phyloP scores from a whole-genome alignment of 139 green algal genomes.

The Auxenochlorella pyrenoidosa region DNA sequence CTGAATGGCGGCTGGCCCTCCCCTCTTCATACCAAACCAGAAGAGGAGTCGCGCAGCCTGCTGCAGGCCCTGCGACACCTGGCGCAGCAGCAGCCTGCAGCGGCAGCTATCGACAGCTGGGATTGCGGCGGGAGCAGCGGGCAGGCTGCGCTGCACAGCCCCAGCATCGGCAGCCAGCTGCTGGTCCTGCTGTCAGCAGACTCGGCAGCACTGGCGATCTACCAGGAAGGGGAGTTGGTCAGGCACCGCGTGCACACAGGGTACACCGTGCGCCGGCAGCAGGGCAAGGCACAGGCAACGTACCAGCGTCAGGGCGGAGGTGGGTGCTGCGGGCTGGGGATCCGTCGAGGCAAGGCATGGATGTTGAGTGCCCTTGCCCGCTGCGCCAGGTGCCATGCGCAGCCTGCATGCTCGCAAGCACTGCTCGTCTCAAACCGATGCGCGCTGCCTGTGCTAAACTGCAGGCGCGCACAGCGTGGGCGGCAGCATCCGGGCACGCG shows the following conservation, averaged over 20 bases:
- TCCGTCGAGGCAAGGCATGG: no score
- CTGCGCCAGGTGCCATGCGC: not conserved
- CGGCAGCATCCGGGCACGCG: not conserved
- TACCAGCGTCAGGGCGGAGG: conserved; percentile 29
- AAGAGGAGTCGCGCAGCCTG: not conserved
- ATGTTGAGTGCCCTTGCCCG: no score
- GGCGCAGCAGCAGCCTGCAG: not conserved
- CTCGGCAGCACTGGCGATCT: conserved; percentile 40
- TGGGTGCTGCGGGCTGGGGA: not conserved
- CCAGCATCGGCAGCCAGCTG: conserved; percentile 3
- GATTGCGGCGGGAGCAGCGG: not conserved
- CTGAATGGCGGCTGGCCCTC: not conserved
- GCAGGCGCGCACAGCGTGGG: conserved; percentile 17
- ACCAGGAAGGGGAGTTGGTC: conserved; percentile 12
- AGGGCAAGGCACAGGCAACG: conserved; percentile 42
- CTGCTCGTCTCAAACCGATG: not conserved
- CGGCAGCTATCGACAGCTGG: not conserved
- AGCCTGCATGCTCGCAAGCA: no score
- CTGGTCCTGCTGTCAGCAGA: conserved; percentile 42
- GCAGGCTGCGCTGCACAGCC: not conserved
- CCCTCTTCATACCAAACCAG: not conserved
- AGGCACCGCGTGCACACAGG: conserved; percentile 42
- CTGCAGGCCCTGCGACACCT: not conserved
- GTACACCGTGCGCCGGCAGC: conserved; percentile 44
- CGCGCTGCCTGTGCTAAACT: no score